Conservation (phyloP, 176 grass and related monocot genomes). For the Cenchrus fungigraminus region DNA sequence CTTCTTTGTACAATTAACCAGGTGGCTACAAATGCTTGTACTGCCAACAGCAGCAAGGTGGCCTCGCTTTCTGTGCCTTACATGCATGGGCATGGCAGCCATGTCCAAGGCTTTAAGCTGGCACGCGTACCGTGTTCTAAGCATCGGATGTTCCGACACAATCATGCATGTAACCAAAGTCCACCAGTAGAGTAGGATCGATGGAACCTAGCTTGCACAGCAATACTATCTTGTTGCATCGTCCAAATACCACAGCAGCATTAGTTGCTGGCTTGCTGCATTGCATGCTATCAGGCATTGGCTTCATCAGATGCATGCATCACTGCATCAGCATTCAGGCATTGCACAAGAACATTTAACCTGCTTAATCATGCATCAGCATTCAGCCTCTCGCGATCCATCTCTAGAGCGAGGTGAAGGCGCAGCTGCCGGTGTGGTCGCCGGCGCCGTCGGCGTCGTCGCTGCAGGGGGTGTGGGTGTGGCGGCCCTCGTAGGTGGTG, state of each 20-base stretch:
- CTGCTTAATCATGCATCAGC: no score
- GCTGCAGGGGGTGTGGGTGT: conserved; percentile 79
- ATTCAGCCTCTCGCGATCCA: no score
- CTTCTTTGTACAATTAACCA: conserved; percentile 10
- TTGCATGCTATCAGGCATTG: not conserved
- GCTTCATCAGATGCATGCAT: not conserved
- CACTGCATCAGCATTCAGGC: no score
- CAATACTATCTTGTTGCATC: not conserved
- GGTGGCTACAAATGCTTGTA: conserved; percentile 5
- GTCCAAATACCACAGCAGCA: not conserved
- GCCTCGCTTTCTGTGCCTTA: conserved; percentile 48
- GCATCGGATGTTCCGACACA: not conserved
- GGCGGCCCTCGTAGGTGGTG: conserved; percentile 93
- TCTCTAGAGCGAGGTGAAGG: conserved; percentile 77
- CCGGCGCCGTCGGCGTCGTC: conserved; percentile 59
- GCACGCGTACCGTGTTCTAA: conserved; percentile 8
- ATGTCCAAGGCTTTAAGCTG: conserved; percentile 29
- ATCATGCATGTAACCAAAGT: not conserved
- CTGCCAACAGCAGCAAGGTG: conserved; percentile 31
- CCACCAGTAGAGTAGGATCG: not conserved
- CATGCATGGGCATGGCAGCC: conserved; percentile 26
- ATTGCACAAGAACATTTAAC: not conserved
- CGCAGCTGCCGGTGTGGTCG: conserved; percentile 60
- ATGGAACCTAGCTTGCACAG: not conserved
- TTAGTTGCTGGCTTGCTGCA: not conserved